Conservation (phyloP, 495 filamentous ascomycete species). For the Neurospora sp. region DNA sequence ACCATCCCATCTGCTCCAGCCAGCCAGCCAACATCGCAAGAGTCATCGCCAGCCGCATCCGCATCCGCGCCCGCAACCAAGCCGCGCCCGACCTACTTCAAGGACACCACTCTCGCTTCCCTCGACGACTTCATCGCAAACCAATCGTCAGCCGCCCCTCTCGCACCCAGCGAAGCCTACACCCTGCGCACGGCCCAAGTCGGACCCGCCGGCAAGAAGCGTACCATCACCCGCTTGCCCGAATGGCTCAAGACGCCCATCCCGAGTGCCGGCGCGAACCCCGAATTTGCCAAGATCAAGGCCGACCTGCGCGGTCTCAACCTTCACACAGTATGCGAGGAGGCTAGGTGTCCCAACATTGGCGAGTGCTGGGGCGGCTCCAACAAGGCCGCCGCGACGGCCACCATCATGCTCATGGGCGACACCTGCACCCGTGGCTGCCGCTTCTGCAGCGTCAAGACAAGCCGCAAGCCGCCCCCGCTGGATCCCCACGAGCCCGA, state of each 20-base stretch:
- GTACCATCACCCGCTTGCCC: constrained; percentile 82
- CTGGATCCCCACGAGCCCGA: constrained; percentile 95
- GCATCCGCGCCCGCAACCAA: constrained; percentile 9
- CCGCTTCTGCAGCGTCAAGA: constrained; percentile 96
- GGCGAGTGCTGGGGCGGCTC: constrained; percentile 93
- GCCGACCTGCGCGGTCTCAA: constrained; percentile 80
- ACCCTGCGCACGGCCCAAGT: constrained; percentile 69
- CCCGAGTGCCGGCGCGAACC: constrained; percentile 54
- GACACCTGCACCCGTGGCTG: constrained; percentile 96
- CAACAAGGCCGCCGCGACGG: constrained; percentile 81
- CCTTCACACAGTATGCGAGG: constrained; percentile 94
- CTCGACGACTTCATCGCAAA: constrained; percentile 70
- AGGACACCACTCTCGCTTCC: constrained; percentile 74
- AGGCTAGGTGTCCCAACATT: constrained; percentile 95
- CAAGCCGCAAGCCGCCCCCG: constrained; percentile 61
- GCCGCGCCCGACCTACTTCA: constrained; percentile 59
- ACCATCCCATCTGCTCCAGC: constrained; percentile 17
- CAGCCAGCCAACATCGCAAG: constrained; percentile 6
- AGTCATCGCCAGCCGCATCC: constrained; percentile 1
- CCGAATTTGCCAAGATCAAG: constrained; percentile 88
- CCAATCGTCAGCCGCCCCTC: constrained; percentile 24
- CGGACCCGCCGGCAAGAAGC: constrained; percentile 69
- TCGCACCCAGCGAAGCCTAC: constrained; percentile 48
- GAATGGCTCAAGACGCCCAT: constrained; percentile 95
- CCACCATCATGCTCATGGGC: constrained; percentile 99